phyloP scores from a whole-genome alignment of 2,329 filamentous ascomycete species.

The Penicillium oxalicum region DNA sequence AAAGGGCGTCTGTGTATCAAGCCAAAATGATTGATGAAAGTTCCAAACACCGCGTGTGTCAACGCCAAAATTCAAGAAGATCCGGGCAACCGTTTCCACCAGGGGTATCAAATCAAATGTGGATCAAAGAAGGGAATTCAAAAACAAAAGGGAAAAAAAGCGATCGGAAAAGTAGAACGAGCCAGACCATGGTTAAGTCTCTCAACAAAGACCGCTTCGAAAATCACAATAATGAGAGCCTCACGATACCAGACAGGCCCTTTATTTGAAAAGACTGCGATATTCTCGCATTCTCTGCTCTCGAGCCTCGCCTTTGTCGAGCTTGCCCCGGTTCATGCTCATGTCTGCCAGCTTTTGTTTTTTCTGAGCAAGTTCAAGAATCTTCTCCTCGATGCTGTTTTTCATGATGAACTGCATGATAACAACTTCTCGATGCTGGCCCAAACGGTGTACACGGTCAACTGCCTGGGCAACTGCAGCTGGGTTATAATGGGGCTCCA shows the following conservation, averaged over 20 bases:
- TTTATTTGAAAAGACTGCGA: conserved; percentile 50
- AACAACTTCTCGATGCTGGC: conserved; percentile 82
- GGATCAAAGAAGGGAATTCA: conserved; percentile 1
- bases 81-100: too few relatives aligned
- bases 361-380: conserved; percentile 81
- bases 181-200: too few relatives aligned
- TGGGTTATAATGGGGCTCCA: conserved; percentile 98
- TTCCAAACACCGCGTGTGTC: too few relatives aligned
- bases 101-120: conserved; percentile 2
- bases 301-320: conserved; percentile 56
- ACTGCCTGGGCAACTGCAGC: conserved; percentile 91
- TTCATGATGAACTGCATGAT: conserved; percentile 87
- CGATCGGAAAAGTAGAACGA: too few relatives aligned
- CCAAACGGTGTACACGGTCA: conserved; percentile 84
- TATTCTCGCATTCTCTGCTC: conserved; percentile 60
- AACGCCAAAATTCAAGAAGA: too few relatives aligned
- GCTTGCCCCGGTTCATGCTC: conserved; percentile 65
- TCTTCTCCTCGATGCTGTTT: conserved; percentile 88
- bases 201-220: too few relatives aligned
- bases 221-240: too few relatives aligned
- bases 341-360: conserved; percentile 87
- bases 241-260: too few relatives aligned
- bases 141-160: background rate
- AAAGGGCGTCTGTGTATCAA: too few relatives aligned
- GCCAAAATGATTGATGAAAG: too few relatives aligned